Evolutionary conservation across 2,329 filamentous ascomycete genomes (phyloP).

Genomic region (Lachnellula arida): DNA sequence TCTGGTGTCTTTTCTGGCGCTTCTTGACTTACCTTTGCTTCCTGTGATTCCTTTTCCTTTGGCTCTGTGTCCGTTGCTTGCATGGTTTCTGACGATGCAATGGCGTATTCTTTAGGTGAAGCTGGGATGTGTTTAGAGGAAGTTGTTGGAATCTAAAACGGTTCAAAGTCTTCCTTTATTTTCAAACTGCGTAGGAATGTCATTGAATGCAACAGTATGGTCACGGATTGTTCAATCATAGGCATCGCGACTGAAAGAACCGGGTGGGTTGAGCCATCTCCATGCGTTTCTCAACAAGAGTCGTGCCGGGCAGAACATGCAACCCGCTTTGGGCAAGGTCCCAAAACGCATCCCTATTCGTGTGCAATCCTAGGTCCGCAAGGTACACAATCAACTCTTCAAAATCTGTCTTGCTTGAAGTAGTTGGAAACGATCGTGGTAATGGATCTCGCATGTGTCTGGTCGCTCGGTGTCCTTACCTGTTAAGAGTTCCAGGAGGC

Average conservation of each 20-base stretch:
- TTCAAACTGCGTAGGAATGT: neutral
- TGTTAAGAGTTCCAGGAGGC: slow-evolving; percentile 5
- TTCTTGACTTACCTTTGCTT: no score
- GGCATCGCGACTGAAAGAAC: slow-evolving; percentile 1
- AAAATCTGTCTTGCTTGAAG: neutral
- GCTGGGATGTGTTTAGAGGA: neutral
- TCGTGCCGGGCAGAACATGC: neutral
- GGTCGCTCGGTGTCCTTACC: neutral
- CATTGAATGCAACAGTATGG: neutral
- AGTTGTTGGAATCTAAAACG: neutral
- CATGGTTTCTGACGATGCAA: neutral
- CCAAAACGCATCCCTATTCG: neutral
- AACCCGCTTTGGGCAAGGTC: neutral
- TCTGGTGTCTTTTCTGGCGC: no score
- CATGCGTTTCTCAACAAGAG: neutral
- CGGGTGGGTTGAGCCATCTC: neutral
- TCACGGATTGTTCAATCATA: neutral
- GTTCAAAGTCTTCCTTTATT: neutral
- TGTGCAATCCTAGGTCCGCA: neutral
- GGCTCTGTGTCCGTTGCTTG: neutral
- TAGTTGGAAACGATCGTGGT: slow-evolving; percentile 3
- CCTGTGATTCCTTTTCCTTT: neutral
- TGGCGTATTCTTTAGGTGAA: neutral
- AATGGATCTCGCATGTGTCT: slow-evolving; percentile 1
- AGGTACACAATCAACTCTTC: neutral